Percentiles rank a stretch among this genome's conserved stretches.
These are phyloP conservation scores for Candida morakotiae DNA, from an alignment of 805 yeast species.

Conservation along the genomic window DNA sequence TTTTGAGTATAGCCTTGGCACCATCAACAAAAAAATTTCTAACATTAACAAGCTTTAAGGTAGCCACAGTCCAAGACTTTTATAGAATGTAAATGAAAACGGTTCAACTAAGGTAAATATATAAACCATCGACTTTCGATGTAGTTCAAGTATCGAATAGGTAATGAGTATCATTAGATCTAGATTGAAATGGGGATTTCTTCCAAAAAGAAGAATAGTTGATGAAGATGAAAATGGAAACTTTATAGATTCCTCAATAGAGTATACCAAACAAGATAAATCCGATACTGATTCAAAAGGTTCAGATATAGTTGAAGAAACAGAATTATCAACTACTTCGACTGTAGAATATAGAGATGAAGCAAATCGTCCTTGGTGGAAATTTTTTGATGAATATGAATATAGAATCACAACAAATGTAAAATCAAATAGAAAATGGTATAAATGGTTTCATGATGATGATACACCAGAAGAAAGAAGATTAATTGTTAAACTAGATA, in stretches of 20 bases:
- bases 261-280: slow-evolving; percentile 18
- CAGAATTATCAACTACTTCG: slow-evolving; percentile 3
- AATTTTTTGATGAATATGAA: slow-evolving; percentile 55
- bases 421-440: slow-evolving; percentile 23
- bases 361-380: slow-evolving; percentile 29
- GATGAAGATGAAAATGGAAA: slow-evolving; percentile 22
- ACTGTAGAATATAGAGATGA: slow-evolving; percentile 30
- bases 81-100: too few species aligned
- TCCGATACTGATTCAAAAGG: slow-evolving; percentile 28
- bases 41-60: too few species aligned
- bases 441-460: slow-evolving; percentile 46
- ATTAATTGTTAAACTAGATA: slow-evolving; percentile 28
- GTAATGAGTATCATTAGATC: not conserved
- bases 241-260: slow-evolving; percentile 20
- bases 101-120: too few species aligned
- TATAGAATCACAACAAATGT: slow-evolving; percentile 41
- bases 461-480: slow-evolving; percentile 38
- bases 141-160: too few species aligned
- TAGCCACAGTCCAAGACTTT: too few species aligned
- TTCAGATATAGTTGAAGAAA: slow-evolving; percentile 2
- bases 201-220: slow-evolving; percentile 30
- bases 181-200: slow-evolving; percentile 31
- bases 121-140: too few species aligned
- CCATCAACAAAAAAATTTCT: too few species aligned
- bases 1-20: too few species aligned